Evolutionary conservation across 352 stramenopile species (phyloP).

Genomic region (Pythium grandisporangium): DNA sequence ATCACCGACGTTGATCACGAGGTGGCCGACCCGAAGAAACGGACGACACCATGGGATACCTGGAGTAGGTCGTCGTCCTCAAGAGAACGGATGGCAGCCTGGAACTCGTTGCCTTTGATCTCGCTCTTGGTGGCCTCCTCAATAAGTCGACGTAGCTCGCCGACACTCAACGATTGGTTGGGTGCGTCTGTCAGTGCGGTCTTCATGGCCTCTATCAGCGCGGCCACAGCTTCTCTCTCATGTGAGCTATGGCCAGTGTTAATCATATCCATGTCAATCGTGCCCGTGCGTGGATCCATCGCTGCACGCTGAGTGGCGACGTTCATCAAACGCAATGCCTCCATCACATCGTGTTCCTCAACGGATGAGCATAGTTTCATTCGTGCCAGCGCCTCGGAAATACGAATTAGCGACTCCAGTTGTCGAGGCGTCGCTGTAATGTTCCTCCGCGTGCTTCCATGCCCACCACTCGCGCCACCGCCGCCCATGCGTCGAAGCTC

Average conservation of each 20-base stretch:
- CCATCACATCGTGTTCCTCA: conserved; percentile 81
- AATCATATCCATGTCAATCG: conserved; percentile 99
- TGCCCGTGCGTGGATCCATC: conserved; percentile 96
- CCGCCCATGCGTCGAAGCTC: conserved; percentile 77
- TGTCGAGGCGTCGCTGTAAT: conserved; percentile 98
- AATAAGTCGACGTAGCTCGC: conserved; percentile 81
- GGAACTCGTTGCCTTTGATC: conserved; percentile 81
- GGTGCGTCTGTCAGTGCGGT: conserved; percentile 37
- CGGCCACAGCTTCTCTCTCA: conserved; percentile 76
- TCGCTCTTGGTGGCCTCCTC: conserved; percentile 74
- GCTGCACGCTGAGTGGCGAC: conserved; percentile 95
- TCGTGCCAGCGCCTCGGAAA: conserved; percentile 94
- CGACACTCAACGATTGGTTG: conserved; percentile 70
- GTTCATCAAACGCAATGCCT: conserved; percentile 97
- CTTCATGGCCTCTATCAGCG: conserved; percentile 51
- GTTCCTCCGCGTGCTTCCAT: conserved; percentile 90
- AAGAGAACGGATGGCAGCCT: conserved; percentile 81
- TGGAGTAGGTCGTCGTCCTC: conserved; percentile 91
- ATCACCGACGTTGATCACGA: too few relatives aligned
- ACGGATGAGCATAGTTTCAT: conserved; percentile 87
- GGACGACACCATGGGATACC: conserved; percentile 84
- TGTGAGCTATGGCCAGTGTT: conserved; percentile 89
- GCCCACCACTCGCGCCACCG: conserved; percentile 24
- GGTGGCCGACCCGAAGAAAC: conserved; percentile 60
- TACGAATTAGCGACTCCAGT: conserved; percentile 97